Conservation (phyloP, 768 basidiomycete species). For the Cystobasidium onofrii region DNA sequence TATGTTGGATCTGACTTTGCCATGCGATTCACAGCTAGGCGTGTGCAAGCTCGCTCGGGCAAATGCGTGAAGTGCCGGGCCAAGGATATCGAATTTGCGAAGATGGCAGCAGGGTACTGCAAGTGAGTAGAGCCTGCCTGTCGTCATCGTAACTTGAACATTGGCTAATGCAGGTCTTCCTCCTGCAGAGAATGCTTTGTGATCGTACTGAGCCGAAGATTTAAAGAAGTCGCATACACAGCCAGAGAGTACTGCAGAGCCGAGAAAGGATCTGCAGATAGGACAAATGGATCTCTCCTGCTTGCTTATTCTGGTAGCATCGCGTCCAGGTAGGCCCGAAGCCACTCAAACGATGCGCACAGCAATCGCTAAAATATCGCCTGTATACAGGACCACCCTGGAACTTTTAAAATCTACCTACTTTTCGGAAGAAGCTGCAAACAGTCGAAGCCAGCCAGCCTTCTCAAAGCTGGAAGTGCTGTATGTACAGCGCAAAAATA, state of each 20-base stretch:
- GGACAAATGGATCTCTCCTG: conserved; percentile 3
- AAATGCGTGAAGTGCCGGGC: conserved; percentile 16
- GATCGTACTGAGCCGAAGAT: background rate
- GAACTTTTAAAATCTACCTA: conserved; percentile 32
- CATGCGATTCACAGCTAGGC: conserved; percentile 7
- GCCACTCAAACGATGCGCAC: background rate
- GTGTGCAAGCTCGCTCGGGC: background rate
- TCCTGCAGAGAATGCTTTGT: conserved; percentile 25
- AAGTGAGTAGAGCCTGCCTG: background rate
- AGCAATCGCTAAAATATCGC: background rate
- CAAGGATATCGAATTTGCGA: background rate
- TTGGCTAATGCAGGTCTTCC: too few relatives aligned
- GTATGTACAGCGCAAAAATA: background rate
- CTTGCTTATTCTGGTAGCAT: background rate
- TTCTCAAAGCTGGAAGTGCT: background rate
- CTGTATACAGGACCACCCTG: conserved; percentile 32
- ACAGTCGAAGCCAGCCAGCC: background rate
- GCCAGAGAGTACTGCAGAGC: conserved; percentile 18
- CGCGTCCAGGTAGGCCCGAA: conserved; percentile 9
- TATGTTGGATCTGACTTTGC: background rate
- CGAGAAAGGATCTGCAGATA: background rate
- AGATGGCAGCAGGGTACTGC: conserved; percentile 5
- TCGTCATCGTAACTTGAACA: too few relatives aligned
- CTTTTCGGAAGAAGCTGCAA: background rate
- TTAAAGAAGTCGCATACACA: conserved; percentile 8